Evolutionary conservation across 1,284 basidiomycete species (phyloP), one percentile per base, ranked within the genome.

Genomic region (Trichosporon coremiiforme): DNA sequence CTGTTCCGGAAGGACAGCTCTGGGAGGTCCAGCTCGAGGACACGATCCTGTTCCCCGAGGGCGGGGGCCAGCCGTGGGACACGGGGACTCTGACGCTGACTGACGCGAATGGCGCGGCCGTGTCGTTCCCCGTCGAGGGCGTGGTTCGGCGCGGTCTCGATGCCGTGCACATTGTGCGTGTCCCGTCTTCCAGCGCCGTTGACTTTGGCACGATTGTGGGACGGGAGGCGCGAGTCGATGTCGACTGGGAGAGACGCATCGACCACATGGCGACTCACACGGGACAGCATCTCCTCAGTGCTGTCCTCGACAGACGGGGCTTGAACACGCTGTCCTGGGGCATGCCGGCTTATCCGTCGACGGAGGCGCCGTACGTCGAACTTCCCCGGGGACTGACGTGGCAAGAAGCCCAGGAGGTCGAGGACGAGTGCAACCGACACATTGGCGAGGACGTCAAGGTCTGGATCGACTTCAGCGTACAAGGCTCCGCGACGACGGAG

Each of bases 261-360:
- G 93, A 95, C 78, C 92, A 93, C 84, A 92, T 91, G 89, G 87
- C 89, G 10, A 89, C 92, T 86, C 91, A 93, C 78, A 93, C 91
- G 0, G 89, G 89, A 0, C 92, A 94, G 79, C 92, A 94, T 76
- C 86, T 94, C 60, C 87, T 95, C 36, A 94, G 92, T 2, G 92
- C 93, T 0, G 85, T 94, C 7, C 85, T 94, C 3, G 92, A 95
- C 78, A 86, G 86, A 8, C 84, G 90, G 60, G 82, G 87, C 50
- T 86, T 94, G n/a, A 89, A 89, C 10, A 95, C 94, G 0, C 86
- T 94, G 8, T 91, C 91, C 0, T 95, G 93, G 93, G 82, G 79
- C 1, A 80, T 86, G 72, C 77, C 79, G 4, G 70, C 81, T 2
- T 77, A 77, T 66, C 85, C 85, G 0, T 90, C 91, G 17, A 84